Base-by-base conservation (phyloP, 1,284 basidiomycete species). In the Boletus mariae region DNA sequence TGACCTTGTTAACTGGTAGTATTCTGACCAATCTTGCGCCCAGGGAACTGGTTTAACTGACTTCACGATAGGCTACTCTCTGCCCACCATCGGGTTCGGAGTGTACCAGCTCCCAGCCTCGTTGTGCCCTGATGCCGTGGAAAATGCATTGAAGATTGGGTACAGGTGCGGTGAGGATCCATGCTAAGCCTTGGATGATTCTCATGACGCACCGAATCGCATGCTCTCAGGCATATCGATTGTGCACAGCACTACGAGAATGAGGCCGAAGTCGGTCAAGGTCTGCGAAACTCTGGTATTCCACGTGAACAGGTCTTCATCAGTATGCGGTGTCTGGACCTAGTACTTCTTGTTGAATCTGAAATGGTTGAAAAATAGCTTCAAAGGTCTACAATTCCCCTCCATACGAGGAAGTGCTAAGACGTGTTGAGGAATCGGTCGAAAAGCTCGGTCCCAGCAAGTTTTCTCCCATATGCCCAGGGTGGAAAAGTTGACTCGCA, bases 351-450 rank as follows among this genome's bases (percentile, higher is more conserved):
- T 11, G 25, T 25, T 8, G 26, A 9, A 40, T 29, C 48, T 53
- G 43, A 64, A 10, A 9, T 37, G 35, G 1, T n/a, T 4, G 42
- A 7, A 5, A 43, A 42, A 48, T 31, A 66, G 67, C 62, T 12
- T 66, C 64, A 11, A 66, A 66, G 35, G 61, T 47, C 7, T n/a
- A 15, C 23, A 9, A 42, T 4, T 5, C 38, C 12, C 26, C 44
- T 34, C 72, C 73, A 0, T 74, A 75, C 44, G 70, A 75, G 11
- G 60, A 64, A 17, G 69, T 75, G 2, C 57, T 67, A 2, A 62
- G 67, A 43, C 58, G 65, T 15, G 59, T 80, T 29, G 61, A 73
- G 41, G 66, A 71, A 52, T 75, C 75, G 1, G 67, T 79, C 1
- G 59, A 69, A 53, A 66, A 62, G 34, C 71, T 74, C 28, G 67